Conservation (phyloP, 2,329 filamentous ascomycete genomes). For the Trichophyton equinum region DNA sequence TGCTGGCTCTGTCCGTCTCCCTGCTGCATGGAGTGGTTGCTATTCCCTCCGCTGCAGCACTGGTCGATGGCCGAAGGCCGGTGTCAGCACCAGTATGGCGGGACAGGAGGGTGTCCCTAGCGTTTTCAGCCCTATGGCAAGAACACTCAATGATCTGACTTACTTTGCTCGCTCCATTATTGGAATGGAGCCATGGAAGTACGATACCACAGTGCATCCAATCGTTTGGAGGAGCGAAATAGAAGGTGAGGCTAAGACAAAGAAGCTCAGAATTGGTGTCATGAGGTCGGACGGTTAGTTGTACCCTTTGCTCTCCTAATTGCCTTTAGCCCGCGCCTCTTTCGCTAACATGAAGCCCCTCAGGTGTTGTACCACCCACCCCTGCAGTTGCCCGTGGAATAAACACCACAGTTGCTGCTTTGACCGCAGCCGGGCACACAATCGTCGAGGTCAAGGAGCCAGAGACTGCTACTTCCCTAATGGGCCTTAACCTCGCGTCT, state of each 20-base stretch:
- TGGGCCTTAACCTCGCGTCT: constrained; percentile 62
- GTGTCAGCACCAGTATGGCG: constrained; percentile 75
- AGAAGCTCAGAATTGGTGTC: constrained; percentile 60
- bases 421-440: constrained; percentile 61
- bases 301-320: neutral
- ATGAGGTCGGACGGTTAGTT: constrained; percentile 54
- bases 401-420: constrained; percentile 54
- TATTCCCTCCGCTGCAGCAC: constrained; percentile 80
- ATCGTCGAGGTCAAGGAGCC: constrained; percentile 56
- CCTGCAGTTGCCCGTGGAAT: constrained; percentile 73
- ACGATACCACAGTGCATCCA: constrained; percentile 75
- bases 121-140: constrained; percentile 85
- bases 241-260: constrained; percentile 47
- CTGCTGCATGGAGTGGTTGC: constrained; percentile 80
- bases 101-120: constrained; percentile 83
- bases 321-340: neutral
- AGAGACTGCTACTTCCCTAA: constrained; percentile 61
- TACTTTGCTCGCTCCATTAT: constrained; percentile 76
- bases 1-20: constrained; percentile 73
- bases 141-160: constrained; percentile 66
- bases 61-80: constrained; percentile 77
- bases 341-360: neutral
- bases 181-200: constrained; percentile 74
- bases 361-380: constrained; percentile 66
- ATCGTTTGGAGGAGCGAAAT: constrained; percentile 60